Evolutionary conservation across 345 rosid genomes (phyloP), one percentile per base, ranked within the genome.

Genomic region (Eucalyptus sp.): DNA sequence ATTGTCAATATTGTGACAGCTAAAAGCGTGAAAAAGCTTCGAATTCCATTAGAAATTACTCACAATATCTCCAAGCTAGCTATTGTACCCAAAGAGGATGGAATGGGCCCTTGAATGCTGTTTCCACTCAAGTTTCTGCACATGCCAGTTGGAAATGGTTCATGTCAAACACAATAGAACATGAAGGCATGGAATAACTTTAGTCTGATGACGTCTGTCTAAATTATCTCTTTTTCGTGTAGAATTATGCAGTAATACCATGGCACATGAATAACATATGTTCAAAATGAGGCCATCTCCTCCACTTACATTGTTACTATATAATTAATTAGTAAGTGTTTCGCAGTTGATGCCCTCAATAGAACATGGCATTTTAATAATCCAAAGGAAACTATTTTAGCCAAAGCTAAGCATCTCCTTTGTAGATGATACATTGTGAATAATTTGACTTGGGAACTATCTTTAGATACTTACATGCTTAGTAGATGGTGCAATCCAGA

Each of bases 91-190:
- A 96, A 93, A 27, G 96, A 91, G 46, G 96, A 92, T 20, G 99
- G 98, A 90, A 97, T 92, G 48, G 93, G 86, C 90, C 99, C 99
- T 86, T 25, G 96, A 89, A 97, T 94, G 91, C 89, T 93, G 93
- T 96, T 97, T 86, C 93, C 92, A 90, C 99, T 97, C 91, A 97
- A 91, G 94, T 97, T 97, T 94, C 99, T 96, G 93, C 44, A 86
- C 49, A 58, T 88, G 89, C 88, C 87, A 76, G 80, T 90, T 81
- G 86, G 44, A 44, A 48, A 66, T n/a, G 31, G 50, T 22, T 43
- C 41, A 10, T 37, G 60, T 29, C 87, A 22, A 50, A 50, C 25
- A 16, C 87, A 50, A 49, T n/a, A 86, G 10, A 37, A 86, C 54
- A 25, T 50, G 27, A 33, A 86, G 87, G 37, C 5, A 29, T 12